Conservation (phyloP, 768 basidiomycete species). For the Boletellus ananiceps region DNA sequence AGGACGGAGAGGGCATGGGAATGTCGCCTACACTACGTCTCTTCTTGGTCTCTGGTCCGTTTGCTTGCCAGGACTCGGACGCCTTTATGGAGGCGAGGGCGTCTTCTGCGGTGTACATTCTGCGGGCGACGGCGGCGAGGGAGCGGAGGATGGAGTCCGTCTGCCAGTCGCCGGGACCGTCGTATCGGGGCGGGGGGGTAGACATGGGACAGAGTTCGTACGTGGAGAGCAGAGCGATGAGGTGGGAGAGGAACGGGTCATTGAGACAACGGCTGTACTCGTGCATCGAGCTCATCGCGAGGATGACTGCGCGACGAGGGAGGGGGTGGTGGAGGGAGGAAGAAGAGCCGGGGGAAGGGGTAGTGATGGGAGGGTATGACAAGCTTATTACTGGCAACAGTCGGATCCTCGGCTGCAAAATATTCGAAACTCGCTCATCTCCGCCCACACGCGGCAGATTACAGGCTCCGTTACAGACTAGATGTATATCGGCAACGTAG, state of each 20-base stretch:
- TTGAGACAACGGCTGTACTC: slow-evolving; percentile 19
- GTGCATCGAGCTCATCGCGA: slow-evolving; percentile 34
- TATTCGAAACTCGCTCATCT: slow-evolving; percentile 14
- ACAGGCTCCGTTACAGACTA: slow-evolving; percentile 25
- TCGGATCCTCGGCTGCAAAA: slow-evolving; percentile 1
- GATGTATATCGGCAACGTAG: slow-evolving; percentile 76
- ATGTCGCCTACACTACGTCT: slow-evolving; percentile 37
- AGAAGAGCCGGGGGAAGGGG: neutral
- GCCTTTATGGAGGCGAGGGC: slow-evolving; percentile 38
- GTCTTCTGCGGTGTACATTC: slow-evolving; percentile 56
- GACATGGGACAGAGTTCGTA: slow-evolving; percentile 53
- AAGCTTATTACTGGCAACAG: slow-evolving; percentile 1
- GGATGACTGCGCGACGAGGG: slow-evolving; percentile 8
- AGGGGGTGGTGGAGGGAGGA: slow-evolving; percentile 9
- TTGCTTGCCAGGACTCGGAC: slow-evolving; percentile 29
- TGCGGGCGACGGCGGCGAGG: slow-evolving; percentile 44
- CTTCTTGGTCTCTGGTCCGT: slow-evolving; percentile 43
- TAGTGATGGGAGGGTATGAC: slow-evolving; percentile 1
- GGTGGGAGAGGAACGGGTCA: slow-evolving; percentile 47
- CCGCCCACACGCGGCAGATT: slow-evolving; percentile 10
- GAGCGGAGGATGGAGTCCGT: slow-evolving; percentile 54
- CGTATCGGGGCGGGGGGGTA: slow-evolving; percentile 49
- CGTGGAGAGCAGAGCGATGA: slow-evolving; percentile 53
- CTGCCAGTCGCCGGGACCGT: slow-evolving; percentile 54
- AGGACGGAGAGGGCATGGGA: slow-evolving; percentile 29